Base-by-base conservation (phyloP, 257 asterid species). In the Nemophila menziesii region DNA sequence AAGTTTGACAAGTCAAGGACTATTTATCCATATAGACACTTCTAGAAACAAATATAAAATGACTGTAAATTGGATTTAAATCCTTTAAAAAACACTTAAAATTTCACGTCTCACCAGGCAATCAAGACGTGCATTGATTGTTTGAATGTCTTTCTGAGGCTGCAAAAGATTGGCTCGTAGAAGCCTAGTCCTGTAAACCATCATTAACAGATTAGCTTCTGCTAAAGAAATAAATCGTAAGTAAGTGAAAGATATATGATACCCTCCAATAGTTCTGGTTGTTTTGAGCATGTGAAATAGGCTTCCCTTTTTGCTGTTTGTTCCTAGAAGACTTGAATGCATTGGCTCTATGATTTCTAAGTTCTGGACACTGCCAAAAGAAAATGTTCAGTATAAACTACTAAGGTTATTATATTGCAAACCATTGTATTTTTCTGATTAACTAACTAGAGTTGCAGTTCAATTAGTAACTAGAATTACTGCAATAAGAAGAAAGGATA, bases 131-230 rank as follows among this genome's bases (percentile, higher is more conserved):
- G 92, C 81, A 66, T 74, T 80, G 43, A 89, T 89, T 34, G 98
- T 89, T 74, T 84, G 89, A 29, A 78, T 74, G 63, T 89, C 95
- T 66, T 78, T 89, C 54, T 80, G 78, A 49, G 98, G 98, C 76
- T 89, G 98, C 77, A 89, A 75, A 48, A 89, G 92, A 74, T 89
- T 89, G 66, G 94, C 98, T 49, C 98, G 82, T 75, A 89, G 67
- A 70, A 89, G 95, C 61, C 98, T 74, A 26, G 98, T 76, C 80
- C 97, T 87, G 90, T 67, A 54, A 42, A 63, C 38, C 42, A 46
- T 54, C 34, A 65, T 20, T 33, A 43, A 14, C 43, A 41, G 44
- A 16, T 33, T 22, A 11, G 24, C 44, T 21, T 18, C 39, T 49
- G 34, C 34, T 46, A 45, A 20, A 11, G 15, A 14, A 54, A 43